phyloP scores from a whole-genome alignment of 768 basidiomycete species.

The Lactarius deliciosus region DNA sequence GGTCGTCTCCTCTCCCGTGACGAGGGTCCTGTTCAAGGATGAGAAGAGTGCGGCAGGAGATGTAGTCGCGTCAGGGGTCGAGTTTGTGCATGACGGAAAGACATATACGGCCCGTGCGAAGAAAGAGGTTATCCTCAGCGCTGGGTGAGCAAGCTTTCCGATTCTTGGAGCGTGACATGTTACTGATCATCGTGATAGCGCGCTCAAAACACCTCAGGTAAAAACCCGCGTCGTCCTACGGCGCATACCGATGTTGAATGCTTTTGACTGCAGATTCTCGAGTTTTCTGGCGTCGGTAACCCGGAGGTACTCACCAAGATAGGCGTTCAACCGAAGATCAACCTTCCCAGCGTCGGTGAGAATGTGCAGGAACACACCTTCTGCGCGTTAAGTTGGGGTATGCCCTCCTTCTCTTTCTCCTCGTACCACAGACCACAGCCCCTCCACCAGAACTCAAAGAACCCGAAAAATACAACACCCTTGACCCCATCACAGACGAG shows the following conservation, averaged over 20 bases:
- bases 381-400: slow-evolving; percentile 34
- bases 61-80: slow-evolving; percentile 38
- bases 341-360: slow-evolving; percentile 50
- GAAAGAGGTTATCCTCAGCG: slow-evolving; percentile 46
- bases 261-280: slow-evolving; percentile 43
- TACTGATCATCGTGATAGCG: slow-evolving; percentile 27
- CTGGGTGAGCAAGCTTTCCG: slow-evolving; percentile 36
- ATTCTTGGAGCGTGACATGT: neutral
- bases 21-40: slow-evolving; percentile 25
- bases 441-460: slow-evolving; percentile 35
- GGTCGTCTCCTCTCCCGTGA: slow-evolving; percentile 27
- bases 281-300: slow-evolving; percentile 58
- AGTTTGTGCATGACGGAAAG: slow-evolving; percentile 35
- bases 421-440: neutral
- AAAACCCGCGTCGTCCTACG: neutral
- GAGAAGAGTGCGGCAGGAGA: slow-evolving; percentile 15
- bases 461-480: slow-evolving; percentile 33
- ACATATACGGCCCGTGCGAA: slow-evolving; percentile 37
- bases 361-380: slow-evolving; percentile 54
- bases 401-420: neutral
- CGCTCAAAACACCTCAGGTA: slow-evolving; percentile 41
- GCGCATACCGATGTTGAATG: neutral
- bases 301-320: slow-evolving; percentile 40
- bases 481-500: slow-evolving; percentile 37
- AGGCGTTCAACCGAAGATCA: slow-evolving; percentile 41